These are phyloP conservation scores for Eucalyptus camaldulensis DNA, from an alignment of 345 rosid genomes.

Conservation along the genomic window DNA sequence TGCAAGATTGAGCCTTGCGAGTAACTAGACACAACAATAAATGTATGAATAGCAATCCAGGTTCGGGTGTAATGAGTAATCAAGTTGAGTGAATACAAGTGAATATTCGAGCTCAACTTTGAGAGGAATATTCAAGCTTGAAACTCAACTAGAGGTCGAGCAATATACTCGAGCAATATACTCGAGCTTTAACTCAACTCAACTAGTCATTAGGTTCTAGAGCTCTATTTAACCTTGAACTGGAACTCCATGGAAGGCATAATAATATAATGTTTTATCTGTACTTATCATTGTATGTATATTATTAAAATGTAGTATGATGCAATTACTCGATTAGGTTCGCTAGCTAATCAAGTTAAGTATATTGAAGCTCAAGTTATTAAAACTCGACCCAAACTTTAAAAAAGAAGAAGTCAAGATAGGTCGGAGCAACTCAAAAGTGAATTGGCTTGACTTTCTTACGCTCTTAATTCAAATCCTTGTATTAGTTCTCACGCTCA, in stretches of 20 bases:
- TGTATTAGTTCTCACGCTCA: rapidly evolving
- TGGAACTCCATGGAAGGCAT: not conserved
- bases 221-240: not conserved
- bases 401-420: not conserved
- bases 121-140: not conserved
- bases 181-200: not conserved
- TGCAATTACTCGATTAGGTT: not conserved
- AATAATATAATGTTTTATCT: not conserved
- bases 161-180: not conserved
- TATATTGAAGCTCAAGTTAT: not conserved
- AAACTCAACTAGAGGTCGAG: not conserved
- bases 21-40: not conserved
- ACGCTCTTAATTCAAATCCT: too few relatives aligned
- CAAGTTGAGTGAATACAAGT: not conserved
- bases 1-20: not conserved
- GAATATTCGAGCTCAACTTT: not conserved
- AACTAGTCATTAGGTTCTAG: not conserved
- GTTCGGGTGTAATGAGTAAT: not conserved
- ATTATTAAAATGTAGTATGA: not conserved
- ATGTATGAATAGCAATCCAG: not conserved
- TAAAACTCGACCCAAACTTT: not conserved
- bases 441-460: not conserved
- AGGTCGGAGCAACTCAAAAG: not conserved
- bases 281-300: not conserved
- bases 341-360: not conserved